Conservation (phyloP, 2,329 filamentous ascomycete genomes). For the Emmonsia crescens region DNA sequence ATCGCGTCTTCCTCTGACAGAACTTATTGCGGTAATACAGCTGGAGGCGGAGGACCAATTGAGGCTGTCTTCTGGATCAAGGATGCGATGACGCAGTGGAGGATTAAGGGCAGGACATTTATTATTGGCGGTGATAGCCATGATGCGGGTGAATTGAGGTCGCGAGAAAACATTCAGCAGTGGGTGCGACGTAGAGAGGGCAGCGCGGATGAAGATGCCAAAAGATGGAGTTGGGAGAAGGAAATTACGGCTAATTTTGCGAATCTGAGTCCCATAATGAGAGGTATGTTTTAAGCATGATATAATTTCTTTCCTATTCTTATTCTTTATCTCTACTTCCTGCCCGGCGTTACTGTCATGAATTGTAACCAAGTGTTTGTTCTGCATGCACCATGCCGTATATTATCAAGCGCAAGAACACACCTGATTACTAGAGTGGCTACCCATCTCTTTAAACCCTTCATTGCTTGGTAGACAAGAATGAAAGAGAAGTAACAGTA, state of each 20-base stretch:
- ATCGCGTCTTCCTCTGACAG: conserved; percentile 46
- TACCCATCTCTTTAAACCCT: neutral
- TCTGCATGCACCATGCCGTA: neutral
- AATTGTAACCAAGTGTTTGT: neutral
- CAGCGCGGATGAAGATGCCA: conserved; percentile 18
- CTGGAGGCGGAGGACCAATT: conserved; percentile 57
- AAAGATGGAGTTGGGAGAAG: conserved; percentile 62
- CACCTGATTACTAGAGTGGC: neutral
- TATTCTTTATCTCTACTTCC: conserved; percentile 4
- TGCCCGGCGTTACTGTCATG: neutral
- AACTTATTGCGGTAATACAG: conserved; percentile 39
- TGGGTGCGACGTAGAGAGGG: conserved; percentile 37
- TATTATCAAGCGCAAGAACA: neutral
- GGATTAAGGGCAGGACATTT: conserved; percentile 65
- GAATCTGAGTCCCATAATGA: conserved; percentile 70
- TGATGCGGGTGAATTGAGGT: conserved; percentile 35
- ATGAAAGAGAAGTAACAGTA: neutral
- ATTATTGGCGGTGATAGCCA: conserved; percentile 61
- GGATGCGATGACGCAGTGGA: conserved; percentile 67
- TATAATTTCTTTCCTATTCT: neutral
- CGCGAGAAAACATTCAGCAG: conserved; percentile 50
- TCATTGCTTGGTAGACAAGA: neutral
- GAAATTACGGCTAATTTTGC: conserved; percentile 85
- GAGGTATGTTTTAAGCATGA: conserved; percentile 39
- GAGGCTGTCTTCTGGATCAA: conserved; percentile 78